Base-by-base conservation (phyloP, 352 stramenopile genomes). In the Pythium rishiriense region DNA sequence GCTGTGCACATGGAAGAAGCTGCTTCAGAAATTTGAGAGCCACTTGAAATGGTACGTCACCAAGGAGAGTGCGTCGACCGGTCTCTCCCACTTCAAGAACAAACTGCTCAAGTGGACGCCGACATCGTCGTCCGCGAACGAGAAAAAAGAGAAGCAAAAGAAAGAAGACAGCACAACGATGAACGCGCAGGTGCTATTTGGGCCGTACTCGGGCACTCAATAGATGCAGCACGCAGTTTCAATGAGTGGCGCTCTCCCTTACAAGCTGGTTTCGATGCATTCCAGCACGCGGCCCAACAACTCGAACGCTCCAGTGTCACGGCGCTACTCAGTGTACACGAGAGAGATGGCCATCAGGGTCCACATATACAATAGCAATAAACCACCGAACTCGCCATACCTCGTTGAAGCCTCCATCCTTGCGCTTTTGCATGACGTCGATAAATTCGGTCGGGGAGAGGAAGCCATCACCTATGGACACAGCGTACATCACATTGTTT, bases 21-120 rank as follows among this genome's bases (percentile, higher is more conserved):
- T 95, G 17, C 58, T 95, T 1, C 83, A 91, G 35, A 89, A 90
- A 51, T 93, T 95, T 58, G 86, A 93, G 55, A 90, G 74, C 12
- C 86, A 93, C 56, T 58, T 94, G 43, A 90, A 87, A 64, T 93
- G 86, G 86, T 79, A 88, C 61, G 72, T 93, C 4, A 91, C 84
- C 4, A 93, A 93, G 26, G 81, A 92, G 70, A 93, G 69, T 41
- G 84, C 84, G 28, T 94, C 87, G 4, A 90, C 84, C 7, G 84
- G 87, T 9, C 75, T 95, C 3, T 92, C 82, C 4, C 84, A 95
- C 48, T 91, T 93, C 65, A 93, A 93, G 29, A 93, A 95, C 75
- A 92, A 92, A 31, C 50, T 95, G 19, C 58, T 95, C 2, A 92
- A 91, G 63, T 93, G 85, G 82, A 90, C 77, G 11, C 82, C 82